A percentile compares a stretch with the other conserved stretches of the same genome.
Evolutionary conservation across 495 filamentous ascomycete species (phyloP).

Genomic region (Hyaloscypha hepaticicola): DNA sequence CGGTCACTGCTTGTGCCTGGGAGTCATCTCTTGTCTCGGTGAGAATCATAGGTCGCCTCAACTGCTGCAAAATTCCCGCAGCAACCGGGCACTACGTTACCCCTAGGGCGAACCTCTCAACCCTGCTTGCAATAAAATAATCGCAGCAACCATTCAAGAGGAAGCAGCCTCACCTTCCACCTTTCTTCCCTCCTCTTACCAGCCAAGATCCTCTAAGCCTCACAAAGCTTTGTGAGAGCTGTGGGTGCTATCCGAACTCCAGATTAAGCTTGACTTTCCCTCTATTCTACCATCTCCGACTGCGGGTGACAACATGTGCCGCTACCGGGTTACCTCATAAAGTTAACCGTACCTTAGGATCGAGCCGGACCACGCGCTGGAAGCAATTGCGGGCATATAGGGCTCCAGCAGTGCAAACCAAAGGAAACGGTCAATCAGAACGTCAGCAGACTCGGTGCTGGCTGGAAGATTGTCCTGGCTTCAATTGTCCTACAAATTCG

Average conservation of each 20-base stretch:
- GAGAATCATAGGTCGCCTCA: too few relatives aligned
- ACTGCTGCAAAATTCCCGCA: too few relatives aligned
- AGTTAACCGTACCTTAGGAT: too few relatives aligned
- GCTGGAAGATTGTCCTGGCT: neutral
- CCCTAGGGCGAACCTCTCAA: too few relatives aligned
- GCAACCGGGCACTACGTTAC: too few relatives aligned
- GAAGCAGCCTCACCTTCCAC: neutral
- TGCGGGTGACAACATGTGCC: neutral
- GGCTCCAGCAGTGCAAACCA: neutral
- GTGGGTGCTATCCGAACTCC: neutral
- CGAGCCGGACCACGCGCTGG: neutral
- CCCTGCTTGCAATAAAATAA: too few relatives aligned
- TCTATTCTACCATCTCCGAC: neutral
- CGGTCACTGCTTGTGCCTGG: too few relatives aligned
- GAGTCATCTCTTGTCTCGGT: too few relatives aligned
- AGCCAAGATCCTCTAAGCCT: neutral
- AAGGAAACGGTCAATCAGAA: neutral
- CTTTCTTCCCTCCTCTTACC: neutral
- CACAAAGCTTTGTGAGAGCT: neutral
- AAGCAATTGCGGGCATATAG: neutral
- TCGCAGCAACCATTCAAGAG: too few relatives aligned
- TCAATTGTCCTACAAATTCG: neutral
- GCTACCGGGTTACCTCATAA: neutral
- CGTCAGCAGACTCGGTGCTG: neutral
- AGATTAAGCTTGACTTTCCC: neutral